Percentiles rank a stretch among this genome's conserved stretches.
These are phyloP conservation scores for Vaccinium myrtillus DNA, from an alignment of 148 eudicot genomes.

Conservation along the genomic window DNA sequence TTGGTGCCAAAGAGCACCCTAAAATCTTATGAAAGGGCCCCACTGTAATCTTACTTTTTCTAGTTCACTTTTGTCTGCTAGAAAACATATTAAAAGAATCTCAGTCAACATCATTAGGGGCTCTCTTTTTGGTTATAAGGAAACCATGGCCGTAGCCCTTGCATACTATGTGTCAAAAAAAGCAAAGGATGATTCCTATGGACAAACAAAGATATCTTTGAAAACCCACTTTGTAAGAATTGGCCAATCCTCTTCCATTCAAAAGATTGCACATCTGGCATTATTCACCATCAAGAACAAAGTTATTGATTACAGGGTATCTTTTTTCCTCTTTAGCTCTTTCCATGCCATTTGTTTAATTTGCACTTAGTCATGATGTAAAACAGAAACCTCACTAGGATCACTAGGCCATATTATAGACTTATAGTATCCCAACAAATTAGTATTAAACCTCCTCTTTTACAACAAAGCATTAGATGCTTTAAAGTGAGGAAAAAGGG, in stretches of 20 bases:
- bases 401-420: conserved; percentile 2
- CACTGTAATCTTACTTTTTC: neutral
- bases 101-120: neutral
- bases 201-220: too few species aligned
- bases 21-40: too few species aligned
- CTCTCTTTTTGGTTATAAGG: conserved; percentile 8
- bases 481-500: neutral
- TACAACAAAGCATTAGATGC: conserved; percentile 15
- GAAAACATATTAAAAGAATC: neutral
- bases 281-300: neutral
- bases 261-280: neutral
- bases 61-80: conserved; percentile 14
- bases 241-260: conserved; percentile 12
- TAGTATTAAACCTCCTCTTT: neutral
- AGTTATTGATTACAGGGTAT: neutral
- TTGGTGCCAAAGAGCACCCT: neutral
- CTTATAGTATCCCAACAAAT: conserved; percentile 14
- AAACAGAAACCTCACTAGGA: conserved; percentile 14
- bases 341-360: neutral
- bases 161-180: too few species aligned
- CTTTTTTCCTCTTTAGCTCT: neutral
- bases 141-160: neutral
- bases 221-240: neutral
- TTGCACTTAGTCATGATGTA: neutral
- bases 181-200: neutral